Base-by-base conservation (phyloP, 2,329 filamentous ascomycete genomes). In the Arthrobotrys sinensis region DNA sequence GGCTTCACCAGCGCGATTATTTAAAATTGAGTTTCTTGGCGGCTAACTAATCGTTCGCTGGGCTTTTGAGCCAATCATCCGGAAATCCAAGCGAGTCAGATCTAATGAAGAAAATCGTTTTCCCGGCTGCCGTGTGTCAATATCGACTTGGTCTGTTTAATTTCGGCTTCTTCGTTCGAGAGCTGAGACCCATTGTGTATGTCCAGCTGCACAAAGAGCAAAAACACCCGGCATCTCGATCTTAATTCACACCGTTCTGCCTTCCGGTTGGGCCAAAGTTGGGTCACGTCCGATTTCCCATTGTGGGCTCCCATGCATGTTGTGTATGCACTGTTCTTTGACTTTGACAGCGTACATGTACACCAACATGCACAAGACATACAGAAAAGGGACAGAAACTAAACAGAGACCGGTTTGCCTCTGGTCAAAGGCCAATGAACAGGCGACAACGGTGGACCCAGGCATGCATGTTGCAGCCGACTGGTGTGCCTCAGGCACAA, bases 11-110 rank as follows among this genome's bases (percentile, higher is more conserved):
- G 55, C 69, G 69, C 69, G 69, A 73, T 65, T 73, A 73, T 73
- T 73, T 66, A 52, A 73, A 72, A 66, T 66, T 60, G 69, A 32
- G 6, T 43, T 57, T 65, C 69, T 73, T 73, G 69, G 69, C 69
- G 62, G 48, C 69, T 66, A 73, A 50, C 69, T 57, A 53, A 69
- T 69, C 65, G 66, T 50, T 12, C 40, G 12, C 45, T 40, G 38
- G 34, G 36, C 32, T 14, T 46, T 34, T 43, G 53, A 65, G 62
- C 69, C 69, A 73, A 73, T 73, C 69, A 73, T 66, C 60, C 69
- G 19, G 60, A 38, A 36, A 16, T 14, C 48, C 57, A 73, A 66
- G 57, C 69, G 69, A 73, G 50, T 60, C 69, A 66, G 24, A 57
- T 60, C 53, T 53, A 55, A 72, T 73, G 36, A 48, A 28, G 24